Base-by-base conservation (phyloP, 108 stramenopile genomes). In the Conticribra guillardii region DNA sequence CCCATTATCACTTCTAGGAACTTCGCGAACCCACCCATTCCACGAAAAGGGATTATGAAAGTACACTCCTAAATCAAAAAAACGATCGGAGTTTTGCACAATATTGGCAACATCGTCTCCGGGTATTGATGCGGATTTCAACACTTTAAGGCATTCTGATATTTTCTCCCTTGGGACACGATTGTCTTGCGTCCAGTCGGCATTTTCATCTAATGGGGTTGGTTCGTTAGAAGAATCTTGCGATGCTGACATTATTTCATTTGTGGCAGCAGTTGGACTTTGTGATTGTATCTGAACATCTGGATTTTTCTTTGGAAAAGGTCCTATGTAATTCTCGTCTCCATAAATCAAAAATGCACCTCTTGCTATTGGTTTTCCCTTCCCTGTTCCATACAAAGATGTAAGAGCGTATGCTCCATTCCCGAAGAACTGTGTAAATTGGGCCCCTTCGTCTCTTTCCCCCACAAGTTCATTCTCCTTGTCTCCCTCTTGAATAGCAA, bases 61-160 rank as follows among this genome's bases (percentile, higher is more conserved):
- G 67, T 95, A 95, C 0, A 92, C 88, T 1, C 90, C 93, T 0
- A 92, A 64, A 47, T 91, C 88, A 55, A 91, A 94, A 63, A 85
- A 85, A 49, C 87, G 75, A 50, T 77, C 74, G 17, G 88, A 82
- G 14, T 75, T 48, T 19, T 71, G 48, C 16, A 89, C 75, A 23
- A 85, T 74, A 4, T 71, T 64, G 7, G 65, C 62, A 0, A 83
- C 65, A 18, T 79, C 63, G 0, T 55, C 64, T n/a, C 83, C 81
- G 9, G 85, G 85, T 51, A 90, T 54, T 16, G 58, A 49, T 14
- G 76, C 69, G 41, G 69, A 54, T 67, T 68, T 44, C 41, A 68
- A 17, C 37, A 71, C 46, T 32, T 53, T 49, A 9, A 69, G 34
- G 19, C 41, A 65, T 46, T 71, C 68, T 29, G 56, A 34, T 21